These are phyloP conservation scores for Orobanche coerulescens DNA, from an alignment of 257 asterid genomes.

Conservation along the genomic window DNA sequence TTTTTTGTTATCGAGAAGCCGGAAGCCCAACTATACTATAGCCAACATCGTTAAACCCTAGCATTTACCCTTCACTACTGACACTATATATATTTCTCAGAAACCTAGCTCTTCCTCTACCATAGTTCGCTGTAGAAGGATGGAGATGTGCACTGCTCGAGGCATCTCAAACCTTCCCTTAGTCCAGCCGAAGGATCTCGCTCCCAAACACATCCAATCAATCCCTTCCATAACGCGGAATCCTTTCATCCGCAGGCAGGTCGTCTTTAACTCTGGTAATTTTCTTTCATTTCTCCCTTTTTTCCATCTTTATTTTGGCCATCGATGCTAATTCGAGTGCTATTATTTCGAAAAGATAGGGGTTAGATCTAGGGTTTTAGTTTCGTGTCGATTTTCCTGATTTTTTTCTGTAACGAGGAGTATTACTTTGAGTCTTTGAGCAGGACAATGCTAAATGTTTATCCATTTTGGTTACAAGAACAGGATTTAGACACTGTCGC, in stretches of 20 bases:
- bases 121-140: slow-evolving; percentile 2
- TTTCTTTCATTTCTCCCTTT: not conserved
- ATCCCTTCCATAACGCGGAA: slow-evolving; percentile 7
- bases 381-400: too few species aligned
- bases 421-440: not conserved
- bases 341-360: not conserved
- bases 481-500: slow-evolving; percentile 25
- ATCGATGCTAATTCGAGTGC: not conserved
- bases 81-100: slow-evolving; percentile 1
- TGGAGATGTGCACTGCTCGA: slow-evolving; percentile 46
- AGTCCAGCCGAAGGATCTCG: slow-evolving; percentile 14
- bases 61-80: not conserved
- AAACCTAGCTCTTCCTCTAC: slow-evolving; percentile 16
- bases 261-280: slow-evolving; percentile 21
- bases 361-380: not conserved
- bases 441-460: not conserved
- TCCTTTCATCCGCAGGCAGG: slow-evolving; percentile 17
- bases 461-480: slow-evolving; percentile 1
- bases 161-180: slow-evolving; percentile 25
- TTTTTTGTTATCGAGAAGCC: too few species aligned
- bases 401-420: too few species aligned
- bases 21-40: too few species aligned
- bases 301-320: too few species aligned
- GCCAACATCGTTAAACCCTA: slow-evolving; percentile 33
- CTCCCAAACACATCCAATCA: slow-evolving; percentile 10